phyloP scores from a whole-genome alignment of 257 asterid genomes.

The Solanum pinnatisectum region DNA sequence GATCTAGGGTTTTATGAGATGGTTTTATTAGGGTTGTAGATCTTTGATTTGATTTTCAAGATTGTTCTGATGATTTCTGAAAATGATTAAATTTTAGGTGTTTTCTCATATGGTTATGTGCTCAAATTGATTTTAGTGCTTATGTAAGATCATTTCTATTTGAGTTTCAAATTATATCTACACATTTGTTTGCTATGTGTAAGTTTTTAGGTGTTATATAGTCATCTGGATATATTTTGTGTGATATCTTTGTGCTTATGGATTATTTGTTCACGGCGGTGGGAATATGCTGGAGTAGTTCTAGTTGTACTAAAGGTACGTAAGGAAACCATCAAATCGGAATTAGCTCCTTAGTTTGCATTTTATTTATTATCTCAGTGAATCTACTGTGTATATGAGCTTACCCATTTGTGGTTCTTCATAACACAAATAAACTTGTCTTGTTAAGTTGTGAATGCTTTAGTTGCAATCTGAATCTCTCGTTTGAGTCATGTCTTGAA shows the following conservation, averaged over 20 bases:
- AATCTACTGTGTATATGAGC: too few species aligned
- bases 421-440: too few species aligned
- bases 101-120: neutral
- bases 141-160: neutral
- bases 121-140: neutral
- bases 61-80: neutral
- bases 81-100: neutral
- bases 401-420: too few species aligned
- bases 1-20: neutral
- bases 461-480: too few species aligned
- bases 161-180: neutral
- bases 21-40: neutral
- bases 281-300: too few species aligned
- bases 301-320: too few species aligned
- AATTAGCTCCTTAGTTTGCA: too few species aligned
- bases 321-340: too few species aligned
- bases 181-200: neutral
- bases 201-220: neutral
- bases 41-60: neutral
- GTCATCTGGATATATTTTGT: neutral
- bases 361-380: too few species aligned
- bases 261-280: neutral
- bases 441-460: too few species aligned
- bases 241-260: neutral
- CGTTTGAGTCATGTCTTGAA: too few species aligned